A percentile compares a stretch with the other conserved stretches of the same genome.
phyloP scores from a whole-genome alignment of 2,329 filamentous ascomycete species.

The Penicillium sp. region DNA sequence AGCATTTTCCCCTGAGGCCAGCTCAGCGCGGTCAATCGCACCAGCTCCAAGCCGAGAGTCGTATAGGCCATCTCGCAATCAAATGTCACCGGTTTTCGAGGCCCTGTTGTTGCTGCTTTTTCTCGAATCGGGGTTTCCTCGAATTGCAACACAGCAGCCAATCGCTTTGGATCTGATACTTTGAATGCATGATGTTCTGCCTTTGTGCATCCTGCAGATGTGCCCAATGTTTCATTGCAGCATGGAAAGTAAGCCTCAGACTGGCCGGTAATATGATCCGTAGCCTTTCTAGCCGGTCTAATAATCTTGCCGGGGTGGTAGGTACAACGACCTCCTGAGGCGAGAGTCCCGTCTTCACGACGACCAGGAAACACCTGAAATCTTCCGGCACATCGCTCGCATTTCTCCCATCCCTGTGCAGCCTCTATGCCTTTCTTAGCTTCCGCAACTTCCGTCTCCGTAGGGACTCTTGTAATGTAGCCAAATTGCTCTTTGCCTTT shows the following conservation, averaged over 20 bases:
- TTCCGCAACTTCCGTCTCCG: conserved; percentile 60
- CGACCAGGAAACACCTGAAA: conserved; percentile 92
- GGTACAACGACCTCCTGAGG: conserved; percentile 73
- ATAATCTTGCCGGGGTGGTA: conserved; percentile 75
- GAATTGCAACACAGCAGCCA: conserved; percentile 78
- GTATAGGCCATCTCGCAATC: conserved; percentile 99
- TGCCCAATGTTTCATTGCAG: conserved; percentile 71
- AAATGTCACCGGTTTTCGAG: conserved; percentile 62
- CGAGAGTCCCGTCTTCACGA: conserved; percentile 67
- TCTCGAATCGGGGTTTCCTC: conserved; percentile 61
- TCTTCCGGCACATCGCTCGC: conserved; percentile 77
- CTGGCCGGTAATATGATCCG: conserved; percentile 53
- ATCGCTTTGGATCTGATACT: conserved; percentile 66
- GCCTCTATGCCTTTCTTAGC: conserved; percentile 63
- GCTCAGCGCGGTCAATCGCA: conserved; percentile 80
- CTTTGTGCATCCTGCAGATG: conserved; percentile 69
- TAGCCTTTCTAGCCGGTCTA: conserved; percentile 51
- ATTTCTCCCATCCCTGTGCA: conserved; percentile 76
- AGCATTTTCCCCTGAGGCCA: conserved; percentile 76
- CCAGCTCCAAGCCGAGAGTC: conserved; percentile 77
- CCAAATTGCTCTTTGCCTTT: conserved; percentile 62
- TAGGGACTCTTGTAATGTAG: conserved; percentile 69
- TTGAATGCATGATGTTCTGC: conserved; percentile 82
- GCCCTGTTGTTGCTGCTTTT: conserved; percentile 18
- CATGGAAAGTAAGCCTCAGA: conserved; percentile 67